phyloP scores from a whole-genome alignment of 2,329 filamentous ascomycete genomes.

The Colletotrichum euphorbiae region DNA sequence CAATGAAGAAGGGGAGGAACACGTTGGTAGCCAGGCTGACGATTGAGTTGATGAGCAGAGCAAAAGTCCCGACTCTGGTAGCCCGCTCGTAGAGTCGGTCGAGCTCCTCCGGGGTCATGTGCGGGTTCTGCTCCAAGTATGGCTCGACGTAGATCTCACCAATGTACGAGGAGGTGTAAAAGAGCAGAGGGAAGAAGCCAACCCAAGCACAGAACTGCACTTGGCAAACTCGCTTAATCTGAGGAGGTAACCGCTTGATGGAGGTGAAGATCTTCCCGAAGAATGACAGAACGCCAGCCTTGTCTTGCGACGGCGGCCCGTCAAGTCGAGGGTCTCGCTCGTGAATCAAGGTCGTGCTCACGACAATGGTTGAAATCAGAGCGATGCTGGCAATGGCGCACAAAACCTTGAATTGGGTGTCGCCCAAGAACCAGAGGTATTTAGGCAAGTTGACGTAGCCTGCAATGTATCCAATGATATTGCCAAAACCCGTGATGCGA shows the following conservation, averaged over 20 bases:
- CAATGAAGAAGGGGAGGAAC: slow-evolving; percentile 85
- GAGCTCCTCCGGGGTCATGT: slow-evolving; percentile 81
- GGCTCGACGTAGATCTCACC: slow-evolving; percentile 93
- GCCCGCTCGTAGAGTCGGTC: slow-evolving; percentile 85
- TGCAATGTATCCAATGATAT: slow-evolving; percentile 89
- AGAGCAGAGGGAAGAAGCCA: slow-evolving; percentile 94
- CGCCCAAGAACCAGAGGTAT: slow-evolving; percentile 81
- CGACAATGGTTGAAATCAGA: slow-evolving; percentile 74
- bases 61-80: slow-evolving; percentile 89
- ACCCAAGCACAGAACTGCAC: slow-evolving; percentile 92
- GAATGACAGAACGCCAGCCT: slow-evolving; percentile 78
- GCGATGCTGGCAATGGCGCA: slow-evolving; percentile 85
- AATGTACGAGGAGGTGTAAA: slow-evolving; percentile 95
- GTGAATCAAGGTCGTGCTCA: slow-evolving; percentile 76
- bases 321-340: slow-evolving; percentile 86
- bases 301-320: slow-evolving; percentile 68
- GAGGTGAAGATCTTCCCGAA: slow-evolving; percentile 83
- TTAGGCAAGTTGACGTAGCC: slow-evolving; percentile 85
- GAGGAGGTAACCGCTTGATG: slow-evolving; percentile 81
- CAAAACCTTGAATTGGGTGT: slow-evolving; percentile 92
- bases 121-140: slow-evolving; percentile 78
- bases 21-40: slow-evolving; percentile 86
- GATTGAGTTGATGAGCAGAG: slow-evolving; percentile 87
- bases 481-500: slow-evolving; percentile 85
- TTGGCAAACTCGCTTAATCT: slow-evolving; percentile 84